These are phyloP conservation scores for Trichoderma gamsii DNA, from an alignment of 495 filamentous ascomycete species.

Conservation along the genomic window DNA sequence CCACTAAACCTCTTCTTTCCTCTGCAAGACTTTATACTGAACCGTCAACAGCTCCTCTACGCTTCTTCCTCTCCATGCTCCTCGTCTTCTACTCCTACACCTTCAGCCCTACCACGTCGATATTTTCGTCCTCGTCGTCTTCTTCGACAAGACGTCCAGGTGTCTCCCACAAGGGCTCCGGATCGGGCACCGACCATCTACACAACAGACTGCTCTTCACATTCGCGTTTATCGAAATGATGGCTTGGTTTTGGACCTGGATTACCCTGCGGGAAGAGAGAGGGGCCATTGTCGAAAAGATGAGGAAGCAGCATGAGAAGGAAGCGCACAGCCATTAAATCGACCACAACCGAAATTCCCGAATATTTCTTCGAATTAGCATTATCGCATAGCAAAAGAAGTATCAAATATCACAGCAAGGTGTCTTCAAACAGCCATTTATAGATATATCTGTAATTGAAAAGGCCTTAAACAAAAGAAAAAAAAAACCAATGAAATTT, in stretches of 20 bases:
- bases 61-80: slow-evolving; percentile 58
- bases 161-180: slow-evolving; percentile 27
- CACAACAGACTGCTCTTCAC: slow-evolving; percentile 79
- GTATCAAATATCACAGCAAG: neutral
- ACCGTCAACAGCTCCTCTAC: slow-evolving; percentile 46
- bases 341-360: neutral
- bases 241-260: slow-evolving; percentile 81
- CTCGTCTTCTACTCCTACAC: slow-evolving; percentile 66
- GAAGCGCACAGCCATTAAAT: slow-evolving; percentile 1
- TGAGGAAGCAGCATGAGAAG: slow-evolving; percentile 8
- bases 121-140: slow-evolving; percentile 21
- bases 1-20: slow-evolving; percentile 16
- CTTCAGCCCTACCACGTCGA: slow-evolving; percentile 36
- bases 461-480: neutral
- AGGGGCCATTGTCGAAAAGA: slow-evolving; percentile 26
- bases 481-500: neutral
- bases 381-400: neutral
- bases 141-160: slow-evolving; percentile 17
- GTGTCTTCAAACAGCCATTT: neutral
- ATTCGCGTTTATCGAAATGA: slow-evolving; percentile 76
- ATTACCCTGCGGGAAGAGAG: slow-evolving; percentile 49
- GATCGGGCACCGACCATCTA: slow-evolving; percentile 50
- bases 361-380: neutral
- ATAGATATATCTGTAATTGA: neutral
- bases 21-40: neutral